Evolutionary conservation across 305 asterid genomes (phyloP).

Genomic region (Fraxinus ornus): DNA sequence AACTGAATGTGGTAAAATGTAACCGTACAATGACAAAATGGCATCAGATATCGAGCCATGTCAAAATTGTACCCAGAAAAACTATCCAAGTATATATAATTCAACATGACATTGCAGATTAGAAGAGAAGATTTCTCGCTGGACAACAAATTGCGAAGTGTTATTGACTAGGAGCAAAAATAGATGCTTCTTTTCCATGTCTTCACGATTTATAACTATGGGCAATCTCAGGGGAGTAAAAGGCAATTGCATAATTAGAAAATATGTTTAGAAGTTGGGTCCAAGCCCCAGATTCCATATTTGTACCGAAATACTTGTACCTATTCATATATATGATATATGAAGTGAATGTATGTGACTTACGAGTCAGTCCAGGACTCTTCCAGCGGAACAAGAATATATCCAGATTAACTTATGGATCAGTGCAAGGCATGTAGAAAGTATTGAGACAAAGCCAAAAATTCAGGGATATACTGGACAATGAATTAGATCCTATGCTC

Average conservation of each 20-base stretch:
- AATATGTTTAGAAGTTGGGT: not conserved
- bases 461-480: not conserved
- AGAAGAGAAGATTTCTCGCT: not conserved
- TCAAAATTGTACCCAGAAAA: constrained; percentile 1
- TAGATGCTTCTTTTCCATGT: not conserved
- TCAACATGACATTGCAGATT: not conserved
- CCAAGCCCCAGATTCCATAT: not conserved
- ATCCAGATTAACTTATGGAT: not conserved
- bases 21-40: constrained; percentile 1
- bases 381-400: not conserved
- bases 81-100: not conserved
- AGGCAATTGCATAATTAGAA: not conserved
- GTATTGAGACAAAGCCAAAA: not conserved
- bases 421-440: not conserved
- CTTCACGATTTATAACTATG: not conserved
- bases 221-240: not conserved
- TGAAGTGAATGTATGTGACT: not conserved
- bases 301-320: not conserved
- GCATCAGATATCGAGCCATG: not conserved
- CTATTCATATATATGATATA: not conserved
- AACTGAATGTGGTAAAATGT: not conserved
- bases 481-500: not conserved
- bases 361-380: not conserved
- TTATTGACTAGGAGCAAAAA: not conserved
- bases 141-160: not conserved